Evolutionary conservation across 176 grass and related monocot genomes (phyloP).

Genomic region (Lolium multiflorum): DNA sequence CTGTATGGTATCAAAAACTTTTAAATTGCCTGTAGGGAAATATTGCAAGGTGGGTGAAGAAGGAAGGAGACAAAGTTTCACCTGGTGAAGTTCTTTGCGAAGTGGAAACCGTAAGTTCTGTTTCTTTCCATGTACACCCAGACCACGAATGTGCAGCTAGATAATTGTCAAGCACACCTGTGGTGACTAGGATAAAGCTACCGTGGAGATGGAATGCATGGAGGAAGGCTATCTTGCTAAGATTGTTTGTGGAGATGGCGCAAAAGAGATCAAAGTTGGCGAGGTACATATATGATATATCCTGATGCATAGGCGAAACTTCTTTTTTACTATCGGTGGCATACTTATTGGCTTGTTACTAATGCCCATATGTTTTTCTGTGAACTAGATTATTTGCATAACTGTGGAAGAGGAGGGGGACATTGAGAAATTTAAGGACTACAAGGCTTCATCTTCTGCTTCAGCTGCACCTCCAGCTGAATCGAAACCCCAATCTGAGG

Average conservation of each 20-base stretch:
- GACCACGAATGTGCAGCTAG: background rate
- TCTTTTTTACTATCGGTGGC: conserved; percentile 36
- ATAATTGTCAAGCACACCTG: conserved; percentile 30
- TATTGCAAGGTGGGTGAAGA: conserved; percentile 92
- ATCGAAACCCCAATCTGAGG: conserved; percentile 39
- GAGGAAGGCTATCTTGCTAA: conserved; percentile 99
- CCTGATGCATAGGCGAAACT: conserved; percentile 55
- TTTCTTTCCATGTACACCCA: background rate
- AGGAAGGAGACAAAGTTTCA: conserved; percentile 94
- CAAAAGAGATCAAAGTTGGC: conserved; percentile 97
- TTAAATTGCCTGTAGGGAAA: conserved; percentile 55
- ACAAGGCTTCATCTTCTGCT: conserved; percentile 59
- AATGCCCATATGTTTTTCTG: background rate
- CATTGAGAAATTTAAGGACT: conserved; percentile 78
- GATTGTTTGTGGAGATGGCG: conserved; percentile 84
- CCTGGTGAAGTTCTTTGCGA: conserved; percentile 95
- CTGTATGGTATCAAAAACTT: background rate
- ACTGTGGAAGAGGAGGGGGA: conserved; percentile 72
- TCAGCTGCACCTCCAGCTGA: conserved; percentile 46
- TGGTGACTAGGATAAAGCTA: conserved; percentile 84
- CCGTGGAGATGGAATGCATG: conserved; percentile 98
- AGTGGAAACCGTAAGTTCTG: conserved; percentile 88
- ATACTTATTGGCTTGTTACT: background rate
- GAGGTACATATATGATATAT: conserved; percentile 60
- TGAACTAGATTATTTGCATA: conserved; percentile 65